Percentiles rank a stretch among this genome's conserved stretches.
Conservation (phyloP, 805 yeast genomes). For the Ogataea ganodermae region DNA sequence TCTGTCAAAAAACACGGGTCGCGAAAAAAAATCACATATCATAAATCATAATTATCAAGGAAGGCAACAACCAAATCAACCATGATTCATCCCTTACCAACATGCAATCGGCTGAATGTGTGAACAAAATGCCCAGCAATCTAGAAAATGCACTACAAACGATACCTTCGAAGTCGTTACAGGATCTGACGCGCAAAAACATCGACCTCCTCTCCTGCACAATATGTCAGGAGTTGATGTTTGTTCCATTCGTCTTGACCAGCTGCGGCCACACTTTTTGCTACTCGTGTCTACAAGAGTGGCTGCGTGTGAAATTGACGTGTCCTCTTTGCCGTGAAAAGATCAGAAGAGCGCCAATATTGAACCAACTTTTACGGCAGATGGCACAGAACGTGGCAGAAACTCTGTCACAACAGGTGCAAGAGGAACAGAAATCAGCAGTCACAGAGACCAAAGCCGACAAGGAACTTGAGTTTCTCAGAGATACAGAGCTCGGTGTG, state of each 20-base stretch:
- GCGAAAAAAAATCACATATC: no score
- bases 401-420: constrained; percentile 35
- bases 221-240: constrained; percentile 70
- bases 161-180: constrained; percentile 22
- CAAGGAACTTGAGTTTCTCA: constrained; percentile 38
- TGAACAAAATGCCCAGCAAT: constrained; percentile 12
- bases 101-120: no score
- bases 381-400: constrained; percentile 44
- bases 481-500: constrained; percentile 36
- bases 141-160: constrained; percentile 13
- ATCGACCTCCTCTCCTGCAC: constrained; percentile 50
- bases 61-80: no score
- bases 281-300: constrained; percentile 60
- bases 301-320: constrained; percentile 59
- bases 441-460: constrained; percentile 33
- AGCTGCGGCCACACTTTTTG: constrained; percentile 78
- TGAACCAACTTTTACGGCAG: constrained; percentile 55
- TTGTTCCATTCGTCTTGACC: constrained; percentile 56
- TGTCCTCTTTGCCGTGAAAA: constrained; percentile 69
- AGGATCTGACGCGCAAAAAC: constrained; percentile 18
- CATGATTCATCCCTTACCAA: no score
- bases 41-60: no score
- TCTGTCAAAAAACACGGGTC: no score
- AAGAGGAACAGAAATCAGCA: constrained; percentile 10
- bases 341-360: constrained; percentile 49